Evolutionary conservation across 139 green algal species (phyloP), one percentile per base, ranked within the genome.

Genomic region (Volvox africanus): DNA sequence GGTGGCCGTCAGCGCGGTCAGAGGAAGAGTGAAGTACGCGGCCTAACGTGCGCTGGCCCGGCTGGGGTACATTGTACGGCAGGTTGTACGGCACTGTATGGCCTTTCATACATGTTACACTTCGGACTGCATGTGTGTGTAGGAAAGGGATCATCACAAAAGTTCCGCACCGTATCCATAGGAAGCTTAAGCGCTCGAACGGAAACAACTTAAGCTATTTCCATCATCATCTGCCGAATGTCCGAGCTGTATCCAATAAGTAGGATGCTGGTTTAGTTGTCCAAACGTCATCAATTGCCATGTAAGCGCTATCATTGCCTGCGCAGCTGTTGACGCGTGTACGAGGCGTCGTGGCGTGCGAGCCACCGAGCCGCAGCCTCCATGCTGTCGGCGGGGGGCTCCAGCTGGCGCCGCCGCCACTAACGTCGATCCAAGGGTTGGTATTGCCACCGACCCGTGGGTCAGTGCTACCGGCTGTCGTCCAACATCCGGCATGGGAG

Each of bases 1-100:
- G 50, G 90, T 99, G 69, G 88, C 91, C 26, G 84, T 98, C 30
- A 97, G 97, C 86, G 97, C 94, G 37, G 84, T 96, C 65, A 98
- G 98, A 71, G 85, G 12, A 55, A 55, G 44, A 55, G 44, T 55
- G 9, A 55, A 55, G 44, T 55, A 55, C 44, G 44, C 44, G 44
- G 44, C 44, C 44, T 9, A 55, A 55, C 9, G 44, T 55, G 44
- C 9, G 44, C 44, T 55, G 44, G 44, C 44, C 44, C 44, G 44
- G 44, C 9, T 55, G 44, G 44, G 44, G 44, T 55, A 55, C 44
- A 55, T 55, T 55, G 9, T 55, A 55, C 67, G 22, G 67, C 67
- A 32, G 5, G 24, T 11, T 26, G 67, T 75, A 75, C 67, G 67
- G 67, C 5, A 75, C 3, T 28, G 67, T 75, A 75, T 12, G 5